Base-by-base conservation (phyloP, 371 early-diverging fungal species). In the Mortierella sp. region DNA sequence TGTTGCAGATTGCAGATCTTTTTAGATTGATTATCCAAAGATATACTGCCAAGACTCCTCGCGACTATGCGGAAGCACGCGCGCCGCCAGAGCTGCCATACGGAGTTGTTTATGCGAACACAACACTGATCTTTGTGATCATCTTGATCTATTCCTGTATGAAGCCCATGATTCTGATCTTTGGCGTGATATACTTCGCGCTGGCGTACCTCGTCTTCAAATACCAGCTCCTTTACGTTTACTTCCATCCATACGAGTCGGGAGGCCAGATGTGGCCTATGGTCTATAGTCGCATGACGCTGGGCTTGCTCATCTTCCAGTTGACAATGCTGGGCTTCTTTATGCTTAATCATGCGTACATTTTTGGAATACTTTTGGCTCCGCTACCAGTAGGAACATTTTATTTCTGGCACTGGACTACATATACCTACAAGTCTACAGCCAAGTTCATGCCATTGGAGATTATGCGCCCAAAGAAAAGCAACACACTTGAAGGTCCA, bases 111-210 rank as follows among this genome's bases (percentile, higher is more conserved):
- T 92, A 59, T 90, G 86, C 84, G 88, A 92, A 76, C 89, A 91
- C 65, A 88, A 93, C 69, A 28, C 84, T 97, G 22, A 87, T 96
- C 7, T 92, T 96, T 67, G 93, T 94, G 22, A 92, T 97, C 57
- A 90, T 94, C 28, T 53, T 96, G 62, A 91, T 94, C 0, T 98
- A 98, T 83, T 92, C 96, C 19, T 91, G 92, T 16, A 94, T 97
- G 47, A 92, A 93, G 62, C 98, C 98, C 0, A 73, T 96, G 22
- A 93, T 97, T 48, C 81, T 97, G n/a, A 83, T 94, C 21, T 93
- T 96, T 78, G 93, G 94, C 3, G 77, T 92, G 10, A 77, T 95
- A 7, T 97, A 95, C 76, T 98, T 91, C 76, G 84, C 87, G 0
- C 73, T 95, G 38, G 95, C 94, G 1, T 88, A 92, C 48, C 83